Percentiles rank a stretch among this genome's conserved stretches.
Conservation (phyloP, 345 rosid species). For the Raphanus raphanistrum region DNA sequence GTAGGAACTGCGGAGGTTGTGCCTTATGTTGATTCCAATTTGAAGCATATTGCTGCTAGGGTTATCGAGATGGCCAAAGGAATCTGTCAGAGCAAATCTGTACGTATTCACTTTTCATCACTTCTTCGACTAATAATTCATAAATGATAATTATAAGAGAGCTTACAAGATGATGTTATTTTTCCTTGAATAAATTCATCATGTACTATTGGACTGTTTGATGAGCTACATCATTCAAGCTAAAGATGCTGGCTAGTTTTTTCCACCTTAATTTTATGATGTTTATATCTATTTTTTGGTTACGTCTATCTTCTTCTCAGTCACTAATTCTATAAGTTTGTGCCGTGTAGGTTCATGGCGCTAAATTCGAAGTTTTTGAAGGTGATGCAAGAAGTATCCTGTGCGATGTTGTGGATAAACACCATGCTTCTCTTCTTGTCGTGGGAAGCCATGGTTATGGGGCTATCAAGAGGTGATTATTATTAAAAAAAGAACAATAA, state of each 20-base stretch:
- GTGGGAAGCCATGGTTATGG: constrained; percentile 99
- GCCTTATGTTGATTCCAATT: constrained; percentile 68
- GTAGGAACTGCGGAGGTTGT: constrained; percentile 75
- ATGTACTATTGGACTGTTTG: background rate
- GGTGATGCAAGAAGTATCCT: constrained; percentile 94
- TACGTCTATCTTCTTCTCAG: background rate
- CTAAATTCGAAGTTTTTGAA: constrained; percentile 56
- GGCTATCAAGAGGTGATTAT: constrained; percentile 69
- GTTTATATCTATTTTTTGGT: background rate
- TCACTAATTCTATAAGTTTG: background rate
- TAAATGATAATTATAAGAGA: background rate
- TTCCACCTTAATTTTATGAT: background rate
- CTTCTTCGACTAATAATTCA: background rate
- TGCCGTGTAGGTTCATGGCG: constrained; percentile 58
- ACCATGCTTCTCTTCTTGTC: constrained; percentile 81
- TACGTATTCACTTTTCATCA: constrained; percentile 21
- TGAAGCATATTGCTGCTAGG: constrained; percentile 66
- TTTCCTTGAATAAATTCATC: no score
- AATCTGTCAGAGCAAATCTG: constrained; percentile 58
- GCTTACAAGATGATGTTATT: background rate
- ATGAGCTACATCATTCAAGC: background rate
- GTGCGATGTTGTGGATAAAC: constrained; percentile 83
- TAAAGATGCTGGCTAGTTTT: background rate
- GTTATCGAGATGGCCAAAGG: constrained; percentile 69
- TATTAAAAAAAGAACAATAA: no score